phyloP scores from a whole-genome alignment of 768 basidiomycete genomes.

The Grammothele lineata region DNA sequence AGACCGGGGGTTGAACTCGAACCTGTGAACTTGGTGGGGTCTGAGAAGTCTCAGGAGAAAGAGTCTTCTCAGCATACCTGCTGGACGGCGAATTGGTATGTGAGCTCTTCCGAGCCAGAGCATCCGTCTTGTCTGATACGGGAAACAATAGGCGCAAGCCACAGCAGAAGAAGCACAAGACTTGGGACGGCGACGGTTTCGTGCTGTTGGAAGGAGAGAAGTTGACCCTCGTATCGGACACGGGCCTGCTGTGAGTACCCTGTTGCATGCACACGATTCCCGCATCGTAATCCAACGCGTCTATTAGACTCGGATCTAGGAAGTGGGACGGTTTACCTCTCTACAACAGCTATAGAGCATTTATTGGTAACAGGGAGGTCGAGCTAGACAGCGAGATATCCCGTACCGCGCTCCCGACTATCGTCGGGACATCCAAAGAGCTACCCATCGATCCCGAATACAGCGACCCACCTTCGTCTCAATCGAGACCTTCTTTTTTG shows the following conservation, averaged over 20 bases:
- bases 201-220: slow-evolving; percentile 47
- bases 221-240: slow-evolving; percentile 61
- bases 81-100: slow-evolving; percentile 73
- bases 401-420: slow-evolving; percentile 46
- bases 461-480: slow-evolving; percentile 14
- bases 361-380: slow-evolving; percentile 57
- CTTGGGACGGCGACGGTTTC: slow-evolving; percentile 81
- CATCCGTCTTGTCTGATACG: too few relatives aligned
- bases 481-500: slow-evolving; percentile 8
- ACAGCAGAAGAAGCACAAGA: slow-evolving; percentile 74
- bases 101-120: too few relatives aligned
- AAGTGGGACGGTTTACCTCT: slow-evolving; percentile 56
- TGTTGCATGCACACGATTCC: neutral
- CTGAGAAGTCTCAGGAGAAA: slow-evolving; percentile 1
- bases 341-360: slow-evolving; percentile 38
- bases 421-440: slow-evolving; percentile 30
- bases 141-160: slow-evolving; percentile 71
- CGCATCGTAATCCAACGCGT: too few relatives aligned
- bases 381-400: slow-evolving; percentile 52
- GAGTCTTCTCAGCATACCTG: slow-evolving; percentile 30
- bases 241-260: slow-evolving; percentile 58
- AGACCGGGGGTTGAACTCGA: slow-evolving; percentile 35
- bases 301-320: slow-evolving; percentile 52
- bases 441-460: slow-evolving; percentile 23
- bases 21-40: slow-evolving; percentile 28